Base-by-base conservation (phyloP, 2,329 filamentous ascomycete species). In the Claviceps monticola region DNA sequence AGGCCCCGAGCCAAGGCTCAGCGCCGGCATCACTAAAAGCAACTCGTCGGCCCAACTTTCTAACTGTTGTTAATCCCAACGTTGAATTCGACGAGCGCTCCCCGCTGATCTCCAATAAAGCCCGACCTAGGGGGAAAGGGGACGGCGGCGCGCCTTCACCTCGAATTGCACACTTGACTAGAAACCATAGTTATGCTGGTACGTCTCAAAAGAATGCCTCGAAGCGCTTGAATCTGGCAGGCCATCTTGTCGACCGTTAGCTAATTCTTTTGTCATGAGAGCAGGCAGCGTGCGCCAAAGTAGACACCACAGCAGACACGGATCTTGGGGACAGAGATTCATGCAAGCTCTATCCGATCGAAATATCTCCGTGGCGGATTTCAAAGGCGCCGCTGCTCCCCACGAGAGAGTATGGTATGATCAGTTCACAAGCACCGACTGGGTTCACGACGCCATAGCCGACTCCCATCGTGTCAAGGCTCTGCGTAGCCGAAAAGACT, bases 371-470 rank as follows among this genome's bases (percentile, higher is more conserved):
- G 70, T 83, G 67, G 67, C 74, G 55, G 81, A 84, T 56, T 83
- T 82, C 48, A 86, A 83, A 61, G 71, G 74, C 37, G 83, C 80
- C 4, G 68, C 85, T 9, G 83, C 81, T 59, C 73, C 83, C 49
- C 87, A 96, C 62, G 89, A 97, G 59, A 83, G 93, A 54, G 86
- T 94, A 9, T 97, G 93, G 93, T 97, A 97, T 69, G 93, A 98
- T 71, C 93, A 98, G 68, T 95, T 95, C 62, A 95, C 89, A 5
- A 95, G 88, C 6, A 96, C 88, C 51, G 91, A 98, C 66, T 98
- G 93, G 93, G 90, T 98, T 1, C 91, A 95, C 64, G 93, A 98
- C 67, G 90, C 86, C 65, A 96, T 98, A 59, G 88, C 89, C 61
- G 93, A 97, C 68, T 88, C 90, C 9, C 88, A 89, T 60, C 86